Percentiles rank a stretch among this genome's conserved stretches.
Conservation (phyloP, 768 basidiomycete genomes). For the Cyathus striatus region DNA sequence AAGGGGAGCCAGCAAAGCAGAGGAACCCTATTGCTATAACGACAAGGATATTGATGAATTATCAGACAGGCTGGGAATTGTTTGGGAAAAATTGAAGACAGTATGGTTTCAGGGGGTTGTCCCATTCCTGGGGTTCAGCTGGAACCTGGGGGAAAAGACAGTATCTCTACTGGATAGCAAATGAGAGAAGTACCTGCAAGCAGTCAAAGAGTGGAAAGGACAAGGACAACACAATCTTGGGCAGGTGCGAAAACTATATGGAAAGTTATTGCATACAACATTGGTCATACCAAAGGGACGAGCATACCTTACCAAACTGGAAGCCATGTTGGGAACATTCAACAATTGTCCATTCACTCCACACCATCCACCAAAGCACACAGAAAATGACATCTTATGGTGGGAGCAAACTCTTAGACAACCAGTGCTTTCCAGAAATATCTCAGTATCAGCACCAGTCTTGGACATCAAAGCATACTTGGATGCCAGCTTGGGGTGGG, state of each 20-base stretch:
- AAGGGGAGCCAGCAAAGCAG: too few relatives aligned
- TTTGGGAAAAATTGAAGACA: slow-evolving; percentile 17
- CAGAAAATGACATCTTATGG: slow-evolving; percentile 26
- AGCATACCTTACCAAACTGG: slow-evolving; percentile 35
- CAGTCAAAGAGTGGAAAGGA: slow-evolving; percentile 19
- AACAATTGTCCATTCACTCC: slow-evolving; percentile 23
- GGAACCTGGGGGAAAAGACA: slow-evolving; percentile 12
- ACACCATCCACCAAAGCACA: slow-evolving; percentile 7
- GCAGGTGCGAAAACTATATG: slow-evolving; percentile 29
- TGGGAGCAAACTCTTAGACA: slow-evolving; percentile 17
- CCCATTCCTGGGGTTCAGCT: slow-evolving; percentile 18
- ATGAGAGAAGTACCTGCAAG: slow-evolving; percentile 14
- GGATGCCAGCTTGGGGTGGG: slow-evolving; percentile 30
- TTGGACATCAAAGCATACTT: slow-evolving; percentile 29
- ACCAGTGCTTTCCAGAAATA: slow-evolving; percentile 7
- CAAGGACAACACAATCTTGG: slow-evolving; percentile 18
- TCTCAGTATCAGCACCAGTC: slow-evolving; percentile 19
- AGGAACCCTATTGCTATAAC: too few relatives aligned
- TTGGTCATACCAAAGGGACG: slow-evolving; percentile 21
- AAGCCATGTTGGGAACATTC: slow-evolving; percentile 25
- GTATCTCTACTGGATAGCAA: slow-evolving; percentile 12
- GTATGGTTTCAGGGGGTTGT: slow-evolving; percentile 6
- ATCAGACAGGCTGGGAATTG: slow-evolving; percentile 19
- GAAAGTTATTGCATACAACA: slow-evolving; percentile 31
- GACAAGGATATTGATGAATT: slow-evolving; percentile 27